Base-by-base conservation (phyloP, 2,329 filamentous ascomycete species). In the Teratosphaeria zuluensis region DNA sequence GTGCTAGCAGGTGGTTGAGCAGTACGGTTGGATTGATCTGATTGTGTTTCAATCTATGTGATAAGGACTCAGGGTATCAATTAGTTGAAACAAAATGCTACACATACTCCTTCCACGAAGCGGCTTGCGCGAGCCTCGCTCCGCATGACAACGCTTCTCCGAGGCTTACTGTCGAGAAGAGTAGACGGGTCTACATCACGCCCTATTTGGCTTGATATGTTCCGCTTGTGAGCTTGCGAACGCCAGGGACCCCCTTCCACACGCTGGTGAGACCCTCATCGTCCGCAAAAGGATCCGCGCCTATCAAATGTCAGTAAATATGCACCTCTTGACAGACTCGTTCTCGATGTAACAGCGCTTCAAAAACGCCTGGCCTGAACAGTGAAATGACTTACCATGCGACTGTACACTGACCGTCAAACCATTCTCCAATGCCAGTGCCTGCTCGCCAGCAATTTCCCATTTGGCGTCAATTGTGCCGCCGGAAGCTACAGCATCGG, bases 401-500 rank as follows among this genome's bases (percentile, higher is more conserved):
- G 65, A 64, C 33, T 68, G 66, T 55, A 75, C 67, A 57, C 73
- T 78, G 8, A 80, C 73, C 4, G 84, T 86, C 58, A 96, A 82
- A 9, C 84, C 85, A 63, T 84, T 87, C 0, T 82, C 82, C 0
- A 82, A 66, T 3, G 67, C 74, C 7, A 70, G 63, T 16, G 76
- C 74, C 33, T 81, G 74, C 46, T 81, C 77, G 1, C 77, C 80
- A 53, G 69, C 71, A 24, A 87, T 76, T 70, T 96, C 91, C 85
- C 92, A 96, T 58, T 86, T 80, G 0, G 89, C 89, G 72, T 99
- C 92, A 8, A 95, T 81, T 57, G 84, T 85, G 0, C 91, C 90
- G 4, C 88, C 83, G 62, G 84, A 84, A 0, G 89, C 84, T 56
- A 84, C 80, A 28, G 83, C 84, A 35, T 92, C 87, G 0, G 89